A percentile compares a stretch with the other conserved stretches of the same genome.
These are phyloP conservation scores for Euphorbia schlechtendalii DNA, from an alignment of 441 rosid genomes.

Conservation along the genomic window DNA sequence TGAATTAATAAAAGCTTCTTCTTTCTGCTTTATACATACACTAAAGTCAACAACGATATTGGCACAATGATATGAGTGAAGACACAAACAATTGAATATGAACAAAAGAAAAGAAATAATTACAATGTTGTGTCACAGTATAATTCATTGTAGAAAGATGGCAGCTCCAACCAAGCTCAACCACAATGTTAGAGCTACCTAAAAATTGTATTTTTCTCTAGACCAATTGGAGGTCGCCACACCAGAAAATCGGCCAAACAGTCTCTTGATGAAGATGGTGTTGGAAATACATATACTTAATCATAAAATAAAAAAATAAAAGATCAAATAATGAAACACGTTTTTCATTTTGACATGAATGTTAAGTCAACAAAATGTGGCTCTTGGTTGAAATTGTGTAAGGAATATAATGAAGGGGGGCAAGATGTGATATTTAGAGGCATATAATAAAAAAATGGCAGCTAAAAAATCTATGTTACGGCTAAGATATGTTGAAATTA, in stretches of 20 bases:
- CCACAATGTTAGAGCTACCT: slow-evolving; percentile 78
- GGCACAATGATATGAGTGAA: slow-evolving; percentile 5
- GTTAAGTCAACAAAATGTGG: no score
- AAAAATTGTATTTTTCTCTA: slow-evolving; percentile 59
- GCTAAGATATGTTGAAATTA: no score
- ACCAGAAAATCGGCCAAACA: slow-evolving; percentile 62
- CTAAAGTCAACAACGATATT: slow-evolving; percentile 7
- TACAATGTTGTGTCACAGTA: neutral
- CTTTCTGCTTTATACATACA: neutral
- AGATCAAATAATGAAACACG: no score
- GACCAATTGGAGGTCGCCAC: slow-evolving; percentile 69
- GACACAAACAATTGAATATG: slow-evolving; percentile 26
- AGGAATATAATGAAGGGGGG: no score
- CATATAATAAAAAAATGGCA: no score
- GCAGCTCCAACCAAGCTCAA: slow-evolving; percentile 91
- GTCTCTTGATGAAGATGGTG: slow-evolving; percentile 41
- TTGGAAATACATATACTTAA: no score
- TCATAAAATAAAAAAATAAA: no score
- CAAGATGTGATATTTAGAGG: no score
- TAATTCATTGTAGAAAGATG: slow-evolving; percentile 55
- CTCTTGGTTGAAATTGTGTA: no score
- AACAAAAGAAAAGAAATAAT: slow-evolving; percentile 21
- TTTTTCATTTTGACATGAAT: no score
- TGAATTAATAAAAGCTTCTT: no score
- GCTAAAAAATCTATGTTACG: no score